Evolutionary conservation across 2,329 filamentous ascomycete genomes (phyloP).

Genomic region (Scopulariopsis brevicaulis): DNA sequence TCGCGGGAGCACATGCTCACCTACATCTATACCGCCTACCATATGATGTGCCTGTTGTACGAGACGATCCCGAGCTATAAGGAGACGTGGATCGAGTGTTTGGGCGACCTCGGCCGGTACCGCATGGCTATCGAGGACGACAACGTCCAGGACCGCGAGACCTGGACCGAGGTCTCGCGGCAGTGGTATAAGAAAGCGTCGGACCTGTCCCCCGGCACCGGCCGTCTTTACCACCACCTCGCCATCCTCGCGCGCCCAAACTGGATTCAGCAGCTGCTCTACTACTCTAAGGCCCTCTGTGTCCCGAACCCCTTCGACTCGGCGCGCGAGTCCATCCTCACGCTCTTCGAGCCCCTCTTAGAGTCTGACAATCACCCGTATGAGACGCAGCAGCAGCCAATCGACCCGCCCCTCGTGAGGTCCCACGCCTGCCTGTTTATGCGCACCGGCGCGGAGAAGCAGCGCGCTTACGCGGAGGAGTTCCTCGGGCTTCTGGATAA

Average conservation of each 20-base stretch:
- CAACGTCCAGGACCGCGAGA: conserved; percentile 61
- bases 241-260: conserved; percentile 67
- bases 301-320: conserved; percentile 55
- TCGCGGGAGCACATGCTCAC: conserved; percentile 82
- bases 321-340: conserved; percentile 60
- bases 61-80: conserved; percentile 77
- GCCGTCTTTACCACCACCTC: conserved; percentile 78
- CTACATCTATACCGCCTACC: conserved; percentile 83
- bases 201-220: conserved; percentile 62
- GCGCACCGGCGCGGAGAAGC: conserved; percentile 30
- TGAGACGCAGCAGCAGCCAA: conserved; percentile 11
- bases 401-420: conserved; percentile 52
- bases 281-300: conserved; percentile 59
- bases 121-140: conserved; percentile 84
- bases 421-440: conserved; percentile 55
- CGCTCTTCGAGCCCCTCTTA: conserved; percentile 52
- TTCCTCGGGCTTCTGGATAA: conserved; percentile 43
- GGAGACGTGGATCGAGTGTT: conserved; percentile 87
- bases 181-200: conserved; percentile 81
- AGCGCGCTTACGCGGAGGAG: conserved; percentile 28
- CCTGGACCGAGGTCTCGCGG: conserved; percentile 69
- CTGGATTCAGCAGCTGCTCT: conserved; percentile 59
- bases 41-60: conserved; percentile 77
- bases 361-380: conserved; percentile 22
- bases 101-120: conserved; percentile 78